Conservation (phyloP, 805 yeast species). For the Brettanomyces sp. region DNA sequence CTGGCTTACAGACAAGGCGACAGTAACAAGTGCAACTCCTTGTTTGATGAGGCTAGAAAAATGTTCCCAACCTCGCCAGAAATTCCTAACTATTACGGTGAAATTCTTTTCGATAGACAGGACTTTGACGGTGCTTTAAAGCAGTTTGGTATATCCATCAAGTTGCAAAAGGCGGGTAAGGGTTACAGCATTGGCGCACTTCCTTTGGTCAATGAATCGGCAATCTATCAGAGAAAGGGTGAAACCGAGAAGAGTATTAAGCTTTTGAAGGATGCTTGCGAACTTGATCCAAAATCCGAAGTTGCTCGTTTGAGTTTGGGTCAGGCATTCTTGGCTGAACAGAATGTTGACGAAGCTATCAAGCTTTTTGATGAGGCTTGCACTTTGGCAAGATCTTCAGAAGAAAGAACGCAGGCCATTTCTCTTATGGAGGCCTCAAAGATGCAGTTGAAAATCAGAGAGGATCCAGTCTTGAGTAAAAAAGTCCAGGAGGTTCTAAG, state of each 20-base stretch:
- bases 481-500: conserved; percentile 56
- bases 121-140: conserved; percentile 63
- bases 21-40: conserved; percentile 46
- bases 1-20: conserved; percentile 74
- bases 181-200: conserved; percentile 76
- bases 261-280: conserved; percentile 65
- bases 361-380: conserved; percentile 75
- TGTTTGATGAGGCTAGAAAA: conserved; percentile 58
- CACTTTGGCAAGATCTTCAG: conserved; percentile 69
- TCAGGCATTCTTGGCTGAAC: conserved; percentile 78
- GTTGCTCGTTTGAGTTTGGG: conserved; percentile 87
- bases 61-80: conserved; percentile 83
- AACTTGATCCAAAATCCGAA: conserved; percentile 81
- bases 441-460: conserved; percentile 71
- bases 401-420: conserved; percentile 84
- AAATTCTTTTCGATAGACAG: conserved; percentile 76
- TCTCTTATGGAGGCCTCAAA: conserved; percentile 89
- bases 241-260: conserved; percentile 50
- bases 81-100: conserved; percentile 93
- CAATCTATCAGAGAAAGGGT: conserved; percentile 50
- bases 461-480: conserved; percentile 54
- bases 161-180: conserved; percentile 64
- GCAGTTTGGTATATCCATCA: conserved; percentile 79
- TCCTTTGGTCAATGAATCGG: conserved; percentile 85
- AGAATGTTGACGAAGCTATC: conserved; percentile 75